Conservation (phyloP, 345 rosid species). For the Syzygium jambos region DNA sequence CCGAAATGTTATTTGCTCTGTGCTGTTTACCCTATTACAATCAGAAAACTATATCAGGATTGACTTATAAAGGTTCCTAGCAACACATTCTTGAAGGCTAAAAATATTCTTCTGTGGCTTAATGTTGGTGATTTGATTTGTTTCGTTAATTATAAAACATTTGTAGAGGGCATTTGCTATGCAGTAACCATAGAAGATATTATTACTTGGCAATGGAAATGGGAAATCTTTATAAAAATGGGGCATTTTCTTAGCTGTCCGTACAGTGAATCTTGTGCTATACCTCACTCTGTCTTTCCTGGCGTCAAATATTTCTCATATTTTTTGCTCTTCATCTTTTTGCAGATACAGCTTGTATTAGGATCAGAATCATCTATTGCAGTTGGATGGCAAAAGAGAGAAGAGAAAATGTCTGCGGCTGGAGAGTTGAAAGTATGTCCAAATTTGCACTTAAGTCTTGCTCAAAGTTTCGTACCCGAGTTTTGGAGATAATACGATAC, state of each 20-base stretch:
- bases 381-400: constrained; percentile 85
- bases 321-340: background rate
- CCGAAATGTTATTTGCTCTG: background rate
- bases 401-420: constrained; percentile 62
- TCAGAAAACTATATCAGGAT: background rate
- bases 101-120: background rate
- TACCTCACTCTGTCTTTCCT: background rate
- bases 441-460: background rate
- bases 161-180: background rate
- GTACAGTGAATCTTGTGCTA: background rate
- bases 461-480: background rate
- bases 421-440: constrained; percentile 64
- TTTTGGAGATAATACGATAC: background rate
- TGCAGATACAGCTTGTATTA: constrained; percentile 67
- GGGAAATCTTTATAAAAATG: background rate
- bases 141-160: background rate
- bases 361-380: constrained; percentile 71
- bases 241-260: background rate
- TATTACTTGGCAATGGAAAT: background rate
- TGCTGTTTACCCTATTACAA: background rate
- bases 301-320: background rate
- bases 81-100: background rate
- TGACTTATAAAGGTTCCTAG: background rate
- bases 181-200: background rate
- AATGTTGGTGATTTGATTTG: background rate